Evolutionary conservation across 768 basidiomycete genomes (phyloP), one percentile per base, ranked within the genome.

Genomic region (Podaxis pistillaris): DNA sequence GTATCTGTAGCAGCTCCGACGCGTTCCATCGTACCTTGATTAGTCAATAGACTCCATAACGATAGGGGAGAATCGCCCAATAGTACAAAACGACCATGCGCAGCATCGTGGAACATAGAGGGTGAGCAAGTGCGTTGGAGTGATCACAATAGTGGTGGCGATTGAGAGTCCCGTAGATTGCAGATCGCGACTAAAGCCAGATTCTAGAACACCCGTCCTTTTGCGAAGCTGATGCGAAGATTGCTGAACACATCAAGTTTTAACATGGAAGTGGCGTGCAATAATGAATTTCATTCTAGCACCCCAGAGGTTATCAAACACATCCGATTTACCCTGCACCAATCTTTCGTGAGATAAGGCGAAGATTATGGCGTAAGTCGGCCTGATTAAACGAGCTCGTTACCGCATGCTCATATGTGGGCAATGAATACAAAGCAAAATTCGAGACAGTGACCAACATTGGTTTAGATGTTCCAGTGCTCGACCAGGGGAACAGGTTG

Each of bases 171-270:
- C 33, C 24, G 8, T 41, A 55, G 30, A 40, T 47, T 30, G 60
- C 44, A 55, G 60, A 62, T 62, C 53, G 53, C 60, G 22, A 22
- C 53, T 46, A 55, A 44, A 55, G 40, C 44, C 44, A 55, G 60
- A 62, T 62, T 62, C 60, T 36, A 55, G 33, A 5, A 12, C 33
- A n/a, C 30, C 15, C 33, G 28, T 46, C 55, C 53, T 9, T 24
- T 24, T 22, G 40, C 41, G 44, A 62, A 55, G 52, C 40, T 33
- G 41, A 62, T 55, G 33, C 28, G 33, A 54, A 61, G 53, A 55
- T 62, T 53, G 24, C 53, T 55, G 30, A 55, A 41, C 57, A 58
- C 57, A 37, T 49, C 47, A 28, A 30, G 33, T 38, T 58, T 49
- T 49, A 28, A 58, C 57, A 55, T 26, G 52, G 53, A 55, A 53